Evolutionary conservation across 768 basidiomycete species (phyloP), one percentile per base, ranked within the genome.

Genomic region (Leccinum pellstonianum): DNA sequence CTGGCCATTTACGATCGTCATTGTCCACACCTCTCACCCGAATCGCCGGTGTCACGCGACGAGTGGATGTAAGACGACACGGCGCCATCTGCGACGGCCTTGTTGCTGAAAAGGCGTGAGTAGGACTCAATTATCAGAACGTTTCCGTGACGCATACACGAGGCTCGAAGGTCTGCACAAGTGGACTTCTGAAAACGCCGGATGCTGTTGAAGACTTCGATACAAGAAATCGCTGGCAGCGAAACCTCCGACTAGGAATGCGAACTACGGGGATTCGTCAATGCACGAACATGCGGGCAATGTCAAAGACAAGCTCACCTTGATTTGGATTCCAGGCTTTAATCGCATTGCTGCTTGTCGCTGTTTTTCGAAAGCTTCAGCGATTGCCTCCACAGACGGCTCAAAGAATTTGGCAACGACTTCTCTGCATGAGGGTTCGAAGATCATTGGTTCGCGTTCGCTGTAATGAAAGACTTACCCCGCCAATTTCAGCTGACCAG

Each of bases 381-480:
- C 67, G 10, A 75, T 77, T 2, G 60, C 73, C 21, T 71, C 54
- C 8, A 81, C 63, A 0, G 80, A 80, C 0, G 77, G 78, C 41
- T 78, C 74, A 58, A 83, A 83, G 51, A 80, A 77, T 2, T 57
- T 62, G 3, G 71, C 73, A 5, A 82, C 70, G 8, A 76, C 72
- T 5, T 66, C 55, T 2, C 80, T 81, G 57, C 8, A 50, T 0
- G 1, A 29, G 2, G 4, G 4, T 27, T 29, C 3, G 3, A 48
- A 0, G 5, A 4, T 33, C 11, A 29, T 14, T 14, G 11, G 2
- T 10, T n/a, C 3, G 27, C 3, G 8, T 43, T 27, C 12, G n/a
- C 33, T 3, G 1, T 5, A 25, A 27, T 15, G 10, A 21, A 3
- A 11, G 2, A 23, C 71, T 43, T 56, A 80, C 79, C 77, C 77